phyloP scores from a whole-genome alignment of 1,284 basidiomycete species.

The Cerrena zonata region DNA sequence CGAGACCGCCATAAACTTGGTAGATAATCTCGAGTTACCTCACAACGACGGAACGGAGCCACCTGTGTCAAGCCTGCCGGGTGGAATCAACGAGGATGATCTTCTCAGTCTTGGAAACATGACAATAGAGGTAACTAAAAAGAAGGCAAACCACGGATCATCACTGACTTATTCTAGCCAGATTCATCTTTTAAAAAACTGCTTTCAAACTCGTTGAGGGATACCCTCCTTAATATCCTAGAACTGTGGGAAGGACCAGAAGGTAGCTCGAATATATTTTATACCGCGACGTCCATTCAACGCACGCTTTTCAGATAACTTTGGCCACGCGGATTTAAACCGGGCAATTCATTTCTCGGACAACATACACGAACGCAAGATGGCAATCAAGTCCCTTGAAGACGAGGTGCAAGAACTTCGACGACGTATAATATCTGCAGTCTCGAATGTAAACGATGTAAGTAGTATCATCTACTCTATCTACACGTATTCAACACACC shows the following conservation, averaged over 20 bases:
- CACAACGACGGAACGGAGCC: neutral
- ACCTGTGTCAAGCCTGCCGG: neutral
- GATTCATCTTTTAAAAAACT: neutral
- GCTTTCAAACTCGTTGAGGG: neutral
- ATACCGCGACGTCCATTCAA: too few relatives aligned
- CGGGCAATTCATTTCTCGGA: too few relatives aligned
- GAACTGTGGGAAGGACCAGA: conserved; percentile 10
- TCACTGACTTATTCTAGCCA: too few relatives aligned
- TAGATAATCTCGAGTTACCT: neutral
- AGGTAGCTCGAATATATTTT: too few relatives aligned
- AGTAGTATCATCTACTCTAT: neutral
- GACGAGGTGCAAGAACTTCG: conserved; percentile 5
- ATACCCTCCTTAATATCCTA: conserved; percentile 8
- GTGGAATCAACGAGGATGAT: conserved; percentile 14
- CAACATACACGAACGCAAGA: conserved; percentile 5
- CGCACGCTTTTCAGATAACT: too few relatives aligned
- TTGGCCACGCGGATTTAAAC: too few relatives aligned
- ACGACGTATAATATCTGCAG: conserved; percentile 6
- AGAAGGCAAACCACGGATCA: too few relatives aligned
- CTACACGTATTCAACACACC: neutral
- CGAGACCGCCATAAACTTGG: conserved; percentile 1
- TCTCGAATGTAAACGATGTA: conserved; percentile 14
- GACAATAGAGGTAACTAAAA: conserved; percentile 3
- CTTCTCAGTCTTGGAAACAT: conserved; percentile 3
- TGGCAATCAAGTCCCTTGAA: neutral